Evolutionary conservation across 1,284 basidiomycete genomes (phyloP).

Genomic region (Entoloma clypeatum): DNA sequence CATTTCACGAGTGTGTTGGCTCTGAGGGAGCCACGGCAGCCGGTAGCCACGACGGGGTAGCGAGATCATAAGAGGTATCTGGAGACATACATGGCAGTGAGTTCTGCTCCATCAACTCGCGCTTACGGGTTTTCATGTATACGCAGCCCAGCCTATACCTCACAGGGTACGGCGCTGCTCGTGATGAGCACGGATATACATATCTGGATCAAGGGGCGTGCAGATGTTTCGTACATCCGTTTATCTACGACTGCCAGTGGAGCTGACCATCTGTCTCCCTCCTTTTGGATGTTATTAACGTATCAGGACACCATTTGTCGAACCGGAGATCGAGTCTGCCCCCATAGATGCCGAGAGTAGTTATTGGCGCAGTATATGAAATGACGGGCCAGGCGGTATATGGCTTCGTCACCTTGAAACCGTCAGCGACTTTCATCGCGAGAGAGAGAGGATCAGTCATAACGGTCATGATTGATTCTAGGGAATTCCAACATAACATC

Average conservation of each 20-base stretch:
- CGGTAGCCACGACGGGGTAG: conserved; percentile 92
- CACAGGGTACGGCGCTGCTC: conserved; percentile 93
- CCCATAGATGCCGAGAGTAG: conserved; percentile 61
- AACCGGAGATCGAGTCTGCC: conserved; percentile 97
- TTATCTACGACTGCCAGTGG: background rate
- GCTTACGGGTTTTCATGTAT: background rate
- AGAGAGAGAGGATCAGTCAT: background rate
- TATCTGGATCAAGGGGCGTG: conserved; percentile 98
- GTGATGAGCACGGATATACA: conserved; percentile 95
- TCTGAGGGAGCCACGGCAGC: conserved; percentile 90
- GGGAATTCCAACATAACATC: conserved; percentile 78
- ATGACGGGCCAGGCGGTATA: conserved; percentile 85
- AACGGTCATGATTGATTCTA: conserved; percentile 24
- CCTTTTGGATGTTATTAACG: conserved; percentile 78
- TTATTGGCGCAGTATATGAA: conserved; percentile 87
- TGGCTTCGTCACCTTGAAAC: conserved; percentile 82
- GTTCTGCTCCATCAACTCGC: conserved; percentile 7
- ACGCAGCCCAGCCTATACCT: conserved; percentile 80
- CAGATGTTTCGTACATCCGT: conserved; percentile 69
- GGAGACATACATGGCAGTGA: conserved; percentile 88
- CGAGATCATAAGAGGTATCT: conserved; percentile 89
- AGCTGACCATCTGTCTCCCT: conserved; percentile 4
- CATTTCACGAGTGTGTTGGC: conserved; percentile 93
- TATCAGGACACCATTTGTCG: conserved; percentile 94
- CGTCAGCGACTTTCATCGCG: conserved; percentile 38